Evolutionary conservation across 768 basidiomycete genomes (phyloP).

Genomic region (Collybia nuda): DNA sequence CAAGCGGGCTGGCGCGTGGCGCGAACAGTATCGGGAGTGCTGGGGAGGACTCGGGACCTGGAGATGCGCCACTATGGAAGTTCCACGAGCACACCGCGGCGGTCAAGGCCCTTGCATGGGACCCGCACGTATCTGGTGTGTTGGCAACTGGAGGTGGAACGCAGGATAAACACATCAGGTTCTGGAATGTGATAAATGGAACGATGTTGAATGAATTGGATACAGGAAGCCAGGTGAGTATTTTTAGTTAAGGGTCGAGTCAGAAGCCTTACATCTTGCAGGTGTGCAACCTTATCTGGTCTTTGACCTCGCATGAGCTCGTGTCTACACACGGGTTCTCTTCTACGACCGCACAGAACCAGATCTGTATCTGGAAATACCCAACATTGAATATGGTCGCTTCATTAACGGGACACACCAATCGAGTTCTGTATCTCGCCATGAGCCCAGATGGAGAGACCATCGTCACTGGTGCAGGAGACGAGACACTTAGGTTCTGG

Average conservation of each 20-base stretch:
- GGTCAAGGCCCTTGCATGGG: constrained; percentile 98
- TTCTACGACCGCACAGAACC: constrained; percentile 90
- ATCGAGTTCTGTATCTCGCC: constrained; percentile 94
- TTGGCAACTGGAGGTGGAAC: constrained; percentile 96
- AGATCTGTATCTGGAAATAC: constrained; percentile 95
- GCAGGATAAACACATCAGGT: constrained; percentile 97
- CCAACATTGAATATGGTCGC: constrained; percentile 94
- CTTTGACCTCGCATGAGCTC: constrained; percentile 91
- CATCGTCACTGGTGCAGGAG: constrained; percentile 96
- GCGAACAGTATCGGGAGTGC: constrained; percentile 16
- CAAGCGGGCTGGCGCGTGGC: constrained; percentile 19
- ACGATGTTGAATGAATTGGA: constrained; percentile 85
- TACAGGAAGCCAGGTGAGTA: constrained; percentile 90
- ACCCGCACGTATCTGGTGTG: constrained; percentile 88
- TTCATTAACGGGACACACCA: constrained; percentile 90
- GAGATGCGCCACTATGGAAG: constrained; percentile 80
- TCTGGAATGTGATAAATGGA: constrained; percentile 93
- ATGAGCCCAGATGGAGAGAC: constrained; percentile 98
- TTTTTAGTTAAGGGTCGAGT: constrained; percentile 7
- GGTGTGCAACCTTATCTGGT: constrained; percentile 99
- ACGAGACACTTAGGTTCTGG: constrained; percentile 97
- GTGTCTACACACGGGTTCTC: constrained; percentile 99
- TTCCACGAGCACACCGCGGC: constrained; percentile 97
- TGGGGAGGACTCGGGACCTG: constrained; percentile 29
- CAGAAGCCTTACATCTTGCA: constrained; percentile 26